Conservation (phyloP, 2,329 filamentous ascomycete species). For the Leptodontidium sp. region DNA sequence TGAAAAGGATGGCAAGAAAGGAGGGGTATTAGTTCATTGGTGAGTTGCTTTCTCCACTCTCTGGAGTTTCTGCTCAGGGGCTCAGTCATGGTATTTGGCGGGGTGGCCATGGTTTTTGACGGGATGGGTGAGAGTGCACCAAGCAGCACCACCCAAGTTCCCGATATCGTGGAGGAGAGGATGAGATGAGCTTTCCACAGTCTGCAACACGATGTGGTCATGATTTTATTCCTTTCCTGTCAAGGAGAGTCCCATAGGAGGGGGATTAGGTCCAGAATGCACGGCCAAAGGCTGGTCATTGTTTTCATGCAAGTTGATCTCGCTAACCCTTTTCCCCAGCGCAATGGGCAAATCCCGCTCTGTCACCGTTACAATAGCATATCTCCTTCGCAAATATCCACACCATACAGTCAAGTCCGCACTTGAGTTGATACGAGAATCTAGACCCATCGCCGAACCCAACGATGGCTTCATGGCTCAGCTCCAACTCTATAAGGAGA, state of each 20-base stretch:
- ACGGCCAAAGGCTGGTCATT: neutral
- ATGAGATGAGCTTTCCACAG: too few species aligned
- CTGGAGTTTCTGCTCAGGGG: neutral
- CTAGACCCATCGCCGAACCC: conserved; percentile 82
- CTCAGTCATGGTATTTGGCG: neutral
- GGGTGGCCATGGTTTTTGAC: neutral
- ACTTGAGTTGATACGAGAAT: conserved; percentile 72
- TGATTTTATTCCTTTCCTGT: neutral
- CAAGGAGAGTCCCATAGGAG: neutral
- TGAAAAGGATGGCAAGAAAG: conserved; percentile 58
- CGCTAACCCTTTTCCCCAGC: conserved; percentile 57
- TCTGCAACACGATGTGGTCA: neutral
- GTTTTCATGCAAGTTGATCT: conserved; percentile 18
- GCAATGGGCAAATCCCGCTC: conserved; percentile 97
- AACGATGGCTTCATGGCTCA: conserved; percentile 93
- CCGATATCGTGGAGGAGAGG: too few species aligned
- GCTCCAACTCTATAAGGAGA: conserved; percentile 84
- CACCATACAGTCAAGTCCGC: conserved; percentile 60
- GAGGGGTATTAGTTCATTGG: conserved; percentile 75
- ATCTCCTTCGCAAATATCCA: conserved; percentile 76
- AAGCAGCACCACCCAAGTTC: neutral
- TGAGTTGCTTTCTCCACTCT: conserved; percentile 53
- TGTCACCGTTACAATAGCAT: conserved; percentile 83
- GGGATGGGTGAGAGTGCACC: neutral
- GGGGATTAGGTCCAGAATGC: neutral